Percentiles rank a stretch among this genome's conserved stretches.
phyloP scores from a whole-genome alignment of 192 early-diverging fungal genomes.

The Entophlyctis luteolus region DNA sequence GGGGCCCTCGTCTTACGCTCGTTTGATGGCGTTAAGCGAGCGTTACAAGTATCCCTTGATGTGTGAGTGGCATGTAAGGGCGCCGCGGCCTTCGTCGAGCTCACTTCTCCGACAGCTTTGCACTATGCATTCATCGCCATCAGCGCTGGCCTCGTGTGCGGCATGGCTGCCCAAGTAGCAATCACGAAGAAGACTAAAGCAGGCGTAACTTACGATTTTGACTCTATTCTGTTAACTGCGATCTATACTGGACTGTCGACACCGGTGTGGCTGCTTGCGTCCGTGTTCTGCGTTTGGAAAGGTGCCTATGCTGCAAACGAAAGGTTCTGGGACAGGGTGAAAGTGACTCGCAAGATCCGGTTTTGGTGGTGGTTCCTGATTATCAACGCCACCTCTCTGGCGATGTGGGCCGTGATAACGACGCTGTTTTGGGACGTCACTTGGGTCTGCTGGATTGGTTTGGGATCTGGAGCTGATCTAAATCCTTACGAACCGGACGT shows the following conservation, averaged over 20 bases:
- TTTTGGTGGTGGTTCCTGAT: conserved; percentile 14
- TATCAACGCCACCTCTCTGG: not conserved
- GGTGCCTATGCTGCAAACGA: not conserved
- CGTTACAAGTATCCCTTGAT: not conserved
- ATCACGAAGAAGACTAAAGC: not conserved
- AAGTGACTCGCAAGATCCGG: not conserved
- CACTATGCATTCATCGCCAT: not conserved
- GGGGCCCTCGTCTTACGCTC: not conserved
- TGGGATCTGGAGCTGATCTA: conserved; percentile 3
- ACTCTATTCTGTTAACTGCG: not conserved
- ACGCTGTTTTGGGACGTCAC: conserved; percentile 16
- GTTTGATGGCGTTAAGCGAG: not conserved
- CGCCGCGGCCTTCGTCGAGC: not conserved
- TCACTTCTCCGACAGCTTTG: not conserved
- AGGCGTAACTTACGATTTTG: not conserved
- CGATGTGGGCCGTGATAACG: not conserved
- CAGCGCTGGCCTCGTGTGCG: not conserved
- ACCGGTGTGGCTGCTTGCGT: not conserved
- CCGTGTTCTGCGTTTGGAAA: not conserved
- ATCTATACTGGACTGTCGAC: conserved; percentile 5
- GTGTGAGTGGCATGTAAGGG: not conserved
- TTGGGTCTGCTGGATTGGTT: conserved; percentile 3
- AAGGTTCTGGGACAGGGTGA: not conserved
- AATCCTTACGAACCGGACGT: conserved; percentile 2
- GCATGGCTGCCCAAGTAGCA: not conserved